Percentiles rank a stretch among this genome's conserved stretches.
Conservation (phyloP, 352 stramenopile species). For the Phytophthora melonis region DNA sequence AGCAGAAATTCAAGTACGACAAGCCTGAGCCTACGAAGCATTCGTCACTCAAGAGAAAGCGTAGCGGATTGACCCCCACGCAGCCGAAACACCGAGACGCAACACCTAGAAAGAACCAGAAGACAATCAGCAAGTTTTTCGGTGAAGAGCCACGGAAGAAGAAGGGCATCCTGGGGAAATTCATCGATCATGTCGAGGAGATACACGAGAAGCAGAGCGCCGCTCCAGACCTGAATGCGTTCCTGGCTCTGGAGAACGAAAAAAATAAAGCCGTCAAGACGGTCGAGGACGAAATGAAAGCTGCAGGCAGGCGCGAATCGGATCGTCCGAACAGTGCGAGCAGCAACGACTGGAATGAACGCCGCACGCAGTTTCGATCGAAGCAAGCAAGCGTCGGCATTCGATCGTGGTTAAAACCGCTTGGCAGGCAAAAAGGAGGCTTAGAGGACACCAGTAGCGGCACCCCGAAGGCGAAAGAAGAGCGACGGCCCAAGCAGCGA, state of each 20-base stretch:
- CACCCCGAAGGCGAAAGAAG: constrained; percentile 5
- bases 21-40: constrained; percentile 10
- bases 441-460: constrained; percentile 18
- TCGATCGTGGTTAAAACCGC: constrained; percentile 27
- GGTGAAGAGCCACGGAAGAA: constrained; percentile 28
- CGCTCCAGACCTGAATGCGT: constrained; percentile 36
- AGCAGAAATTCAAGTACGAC: constrained; percentile 17
- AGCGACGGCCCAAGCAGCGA: constrained; percentile 19
- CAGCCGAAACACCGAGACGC: not conserved
- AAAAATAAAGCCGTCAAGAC: constrained; percentile 23
- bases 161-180: constrained; percentile 36
- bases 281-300: constrained; percentile 11
- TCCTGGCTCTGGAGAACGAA: constrained; percentile 41
- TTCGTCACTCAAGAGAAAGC: constrained; percentile 33
- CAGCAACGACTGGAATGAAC: constrained; percentile 31
- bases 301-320: not conserved
- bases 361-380: constrained; percentile 27
- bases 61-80: constrained; percentile 12
- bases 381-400: constrained; percentile 14
- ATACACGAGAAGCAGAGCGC: constrained; percentile 35
- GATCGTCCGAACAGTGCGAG: constrained; percentile 3
- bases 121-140: constrained; percentile 39
- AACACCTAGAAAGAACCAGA: constrained; percentile 9
- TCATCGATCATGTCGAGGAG: constrained; percentile 44
- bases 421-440: constrained; percentile 13